Evolutionary conservation across 257 asterid species (phyloP).

Genomic region (Solanum boliviense): DNA sequence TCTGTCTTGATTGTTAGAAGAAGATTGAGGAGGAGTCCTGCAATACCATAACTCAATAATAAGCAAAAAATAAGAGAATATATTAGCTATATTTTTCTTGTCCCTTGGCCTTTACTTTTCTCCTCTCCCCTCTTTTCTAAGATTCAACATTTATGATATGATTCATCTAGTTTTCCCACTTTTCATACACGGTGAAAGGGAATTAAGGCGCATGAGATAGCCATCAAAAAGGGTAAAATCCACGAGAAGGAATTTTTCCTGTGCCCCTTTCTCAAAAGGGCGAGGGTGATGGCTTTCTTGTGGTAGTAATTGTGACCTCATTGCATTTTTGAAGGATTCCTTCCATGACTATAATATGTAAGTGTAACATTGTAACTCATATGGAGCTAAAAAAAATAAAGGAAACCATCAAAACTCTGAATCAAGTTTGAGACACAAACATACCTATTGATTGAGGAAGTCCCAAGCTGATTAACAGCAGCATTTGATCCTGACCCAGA

Average conservation of each 20-base stretch:
- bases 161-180: not conserved
- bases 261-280: not conserved
- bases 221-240: not conserved
- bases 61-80: not conserved
- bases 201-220: not conserved
- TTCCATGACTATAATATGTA: not conserved
- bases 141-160: not conserved
- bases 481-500: slow-evolving; percentile 37
- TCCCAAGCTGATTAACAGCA: slow-evolving; percentile 28
- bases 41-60: not conserved
- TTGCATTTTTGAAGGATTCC: not conserved
- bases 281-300: not conserved
- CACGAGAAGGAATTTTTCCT: not conserved
- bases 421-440: not conserved
- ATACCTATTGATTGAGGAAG: slow-evolving; percentile 44
- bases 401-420: not conserved
- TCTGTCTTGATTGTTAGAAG: slow-evolving; percentile 58
- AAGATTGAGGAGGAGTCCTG: slow-evolving; percentile 43
- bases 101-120: not conserved
- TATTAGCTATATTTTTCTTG: not conserved
- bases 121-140: not conserved
- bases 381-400: not conserved
- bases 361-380: not conserved
- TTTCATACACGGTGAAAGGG: not conserved
- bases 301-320: not conserved